Conservation (phyloP, 805 yeast genomes). For the Clavispora phyllophila region DNA sequence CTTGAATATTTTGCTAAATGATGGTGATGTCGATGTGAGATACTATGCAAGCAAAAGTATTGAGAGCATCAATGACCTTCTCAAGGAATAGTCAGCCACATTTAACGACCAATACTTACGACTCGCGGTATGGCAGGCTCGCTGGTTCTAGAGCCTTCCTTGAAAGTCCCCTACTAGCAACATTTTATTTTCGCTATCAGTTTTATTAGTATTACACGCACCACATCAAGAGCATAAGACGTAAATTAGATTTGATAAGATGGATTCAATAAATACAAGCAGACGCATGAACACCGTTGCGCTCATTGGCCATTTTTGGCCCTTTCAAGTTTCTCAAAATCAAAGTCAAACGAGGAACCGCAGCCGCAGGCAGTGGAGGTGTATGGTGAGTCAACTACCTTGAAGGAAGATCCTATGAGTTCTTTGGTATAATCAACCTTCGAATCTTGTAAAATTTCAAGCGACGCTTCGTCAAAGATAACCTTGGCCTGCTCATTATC, state of each 20-base stretch:
- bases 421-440: constrained; percentile 87
- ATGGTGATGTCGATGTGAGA: constrained; percentile 84
- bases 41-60: constrained; percentile 72
- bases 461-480: constrained; percentile 72
- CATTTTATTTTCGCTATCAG: constrained; percentile 1
- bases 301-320: constrained; percentile 7
- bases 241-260: too few relatives aligned
- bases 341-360: constrained; percentile 44
- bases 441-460: constrained; percentile 78
- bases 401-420: constrained; percentile 90
- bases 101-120: constrained; percentile 1
- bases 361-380: constrained; percentile 52
- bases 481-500: constrained; percentile 53
- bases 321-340: constrained; percentile 37
- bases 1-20: constrained; percentile 60
- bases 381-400: constrained; percentile 85
- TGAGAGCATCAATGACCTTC: constrained; percentile 21
- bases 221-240: not conserved
- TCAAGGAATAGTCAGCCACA: not conserved
- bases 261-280: not conserved
- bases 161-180: not conserved
- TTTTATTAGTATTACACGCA: not conserved
- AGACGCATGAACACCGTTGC: not conserved
- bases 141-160: not conserved
- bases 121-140: constrained; percentile 1